A percentile compares a stretch with the other conserved stretches of the same genome.
phyloP scores from a whole-genome alignment of 768 basidiomycete genomes.

The Tricholoma matsutake region DNA sequence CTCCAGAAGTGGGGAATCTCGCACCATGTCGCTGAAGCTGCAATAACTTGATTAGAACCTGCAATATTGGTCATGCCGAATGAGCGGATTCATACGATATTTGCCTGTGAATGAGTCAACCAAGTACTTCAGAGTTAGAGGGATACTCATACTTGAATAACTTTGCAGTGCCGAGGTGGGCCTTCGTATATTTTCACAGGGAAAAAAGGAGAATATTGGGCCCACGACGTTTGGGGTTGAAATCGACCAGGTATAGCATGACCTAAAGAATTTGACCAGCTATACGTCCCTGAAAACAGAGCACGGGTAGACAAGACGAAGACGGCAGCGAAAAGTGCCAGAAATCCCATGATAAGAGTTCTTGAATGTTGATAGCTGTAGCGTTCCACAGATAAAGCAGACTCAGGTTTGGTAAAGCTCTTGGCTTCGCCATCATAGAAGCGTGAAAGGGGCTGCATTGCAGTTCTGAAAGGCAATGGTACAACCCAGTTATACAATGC shows the following conservation, averaged over 20 bases:
- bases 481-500: background rate
- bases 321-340: background rate
- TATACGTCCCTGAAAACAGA: background rate
- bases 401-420: background rate
- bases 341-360: background rate
- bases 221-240: conserved; percentile 42
- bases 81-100: conserved; percentile 47
- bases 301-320: background rate
- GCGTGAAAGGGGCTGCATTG: background rate
- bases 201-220: conserved; percentile 59
- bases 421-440: background rate
- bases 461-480: background rate
- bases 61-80: background rate
- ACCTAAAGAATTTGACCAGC: background rate
- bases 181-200: conserved; percentile 41
- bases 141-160: conserved; percentile 48
- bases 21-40: conserved; percentile 83
- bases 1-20: conserved; percentile 63
- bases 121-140: background rate
- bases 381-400: background rate
- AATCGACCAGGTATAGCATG: conserved; percentile 4
- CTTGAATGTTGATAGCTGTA: background rate
- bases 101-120: conserved; percentile 38
- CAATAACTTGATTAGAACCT: background rate
- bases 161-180: conserved; percentile 46